phyloP scores from a whole-genome alignment of 1,139 yeast genomes.

The Kurtzmaniella quercitrusa region DNA sequence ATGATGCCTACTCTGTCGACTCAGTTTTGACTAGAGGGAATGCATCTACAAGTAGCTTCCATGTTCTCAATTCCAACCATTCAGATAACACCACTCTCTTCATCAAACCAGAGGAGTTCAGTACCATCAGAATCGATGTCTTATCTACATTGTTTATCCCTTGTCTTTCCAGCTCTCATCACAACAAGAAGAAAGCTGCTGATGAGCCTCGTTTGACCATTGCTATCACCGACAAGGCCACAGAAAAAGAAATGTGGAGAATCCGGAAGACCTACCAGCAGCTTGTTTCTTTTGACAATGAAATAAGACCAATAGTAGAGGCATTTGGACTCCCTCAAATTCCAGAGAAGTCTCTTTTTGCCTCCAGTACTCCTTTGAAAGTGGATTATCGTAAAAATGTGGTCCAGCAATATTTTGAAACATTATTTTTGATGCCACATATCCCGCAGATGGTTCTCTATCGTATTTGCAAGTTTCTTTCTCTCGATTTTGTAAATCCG shows the following conservation, averaged over 20 bases:
- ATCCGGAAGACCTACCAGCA: slow-evolving; percentile 59
- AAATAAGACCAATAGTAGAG: slow-evolving; percentile 51
- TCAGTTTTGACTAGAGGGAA: slow-evolving; percentile 9
- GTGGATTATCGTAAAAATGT: slow-evolving; percentile 57
- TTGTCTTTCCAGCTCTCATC: slow-evolving; percentile 18
- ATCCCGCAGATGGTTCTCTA: slow-evolving; percentile 54
- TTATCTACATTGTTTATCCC: slow-evolving; percentile 49
- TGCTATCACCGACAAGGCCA: slow-evolving; percentile 53
- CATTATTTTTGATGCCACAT: slow-evolving; percentile 56
- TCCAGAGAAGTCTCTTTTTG: slow-evolving; percentile 52
- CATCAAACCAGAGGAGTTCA: slow-evolving; percentile 64
- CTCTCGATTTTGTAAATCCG: slow-evolving; percentile 66
- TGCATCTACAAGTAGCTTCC: slow-evolving; percentile 14
- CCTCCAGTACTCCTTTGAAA: slow-evolving; percentile 57
- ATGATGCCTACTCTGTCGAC: slow-evolving; percentile 10
- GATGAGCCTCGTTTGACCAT: slow-evolving; percentile 56
- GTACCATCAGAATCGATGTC: slow-evolving; percentile 56
- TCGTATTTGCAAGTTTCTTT: slow-evolving; percentile 60
- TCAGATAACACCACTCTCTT: slow-evolving; percentile 35
- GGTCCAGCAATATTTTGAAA: slow-evolving; percentile 57
- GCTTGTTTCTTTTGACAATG: slow-evolving; percentile 51
- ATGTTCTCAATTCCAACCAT: slow-evolving; percentile 22
- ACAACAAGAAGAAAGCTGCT: slow-evolving; percentile 33
- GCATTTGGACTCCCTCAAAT: slow-evolving; percentile 62
- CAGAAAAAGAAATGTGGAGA: slow-evolving; percentile 68